These are phyloP conservation scores for Penicillium sclerotigenum DNA, from an alignment of 2,329 filamentous ascomycete species.

Conservation along the genomic window DNA sequence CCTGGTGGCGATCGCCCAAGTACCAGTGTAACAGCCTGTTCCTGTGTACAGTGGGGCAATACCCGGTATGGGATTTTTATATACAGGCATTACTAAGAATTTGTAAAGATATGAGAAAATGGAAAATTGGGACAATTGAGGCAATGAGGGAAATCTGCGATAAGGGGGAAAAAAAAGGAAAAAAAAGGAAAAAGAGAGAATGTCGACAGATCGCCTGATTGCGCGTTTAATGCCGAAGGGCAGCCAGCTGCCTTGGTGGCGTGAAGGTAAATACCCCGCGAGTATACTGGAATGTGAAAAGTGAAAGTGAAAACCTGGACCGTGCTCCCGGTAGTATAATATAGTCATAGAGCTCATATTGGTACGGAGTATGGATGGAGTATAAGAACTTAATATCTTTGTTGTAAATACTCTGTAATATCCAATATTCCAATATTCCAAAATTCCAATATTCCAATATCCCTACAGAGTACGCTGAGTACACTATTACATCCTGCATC, in stretches of 20 bases:
- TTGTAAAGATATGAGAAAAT: neutral
- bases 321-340: neutral
- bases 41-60: conserved; percentile 19
- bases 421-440: neutral
- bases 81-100: neutral
- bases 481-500: too few species aligned
- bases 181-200: neutral
- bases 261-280: conserved; percentile 3
- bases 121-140: neutral
- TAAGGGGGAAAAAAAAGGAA: too few species aligned
- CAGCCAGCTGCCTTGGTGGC: conserved; percentile 5
- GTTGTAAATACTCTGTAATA: too few species aligned
- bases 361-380: too few species aligned
- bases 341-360: neutral
- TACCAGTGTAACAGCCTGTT: conserved; percentile 4
- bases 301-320: neutral
- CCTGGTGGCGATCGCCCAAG: conserved; percentile 33
- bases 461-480: too few species aligned
- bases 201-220: conserved; percentile 5
- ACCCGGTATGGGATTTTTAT: neutral
- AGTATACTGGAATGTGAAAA: conserved; percentile 1
- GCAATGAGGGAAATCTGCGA: neutral
- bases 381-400: too few species aligned
- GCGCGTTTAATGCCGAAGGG: neutral
- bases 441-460: too few species aligned